phyloP scores from a whole-genome alignment of 345 rosid species.

The Alliaria petiolata region DNA sequence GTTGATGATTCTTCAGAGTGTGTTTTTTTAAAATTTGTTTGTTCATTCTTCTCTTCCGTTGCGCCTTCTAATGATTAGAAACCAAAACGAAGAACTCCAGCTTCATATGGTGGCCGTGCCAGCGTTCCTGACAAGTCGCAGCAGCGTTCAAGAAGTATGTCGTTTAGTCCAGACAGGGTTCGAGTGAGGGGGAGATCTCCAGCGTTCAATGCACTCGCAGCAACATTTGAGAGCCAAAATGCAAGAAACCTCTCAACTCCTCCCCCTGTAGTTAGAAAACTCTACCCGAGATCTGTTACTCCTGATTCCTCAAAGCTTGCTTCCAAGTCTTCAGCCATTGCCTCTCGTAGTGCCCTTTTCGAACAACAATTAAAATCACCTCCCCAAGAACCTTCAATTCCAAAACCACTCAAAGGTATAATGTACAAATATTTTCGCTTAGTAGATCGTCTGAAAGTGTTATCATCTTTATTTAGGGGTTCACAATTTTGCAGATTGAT shows the following conservation, averaged over 20 bases:
- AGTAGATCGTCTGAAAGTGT: not conserved
- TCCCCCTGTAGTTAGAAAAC: slow-evolving; percentile 56
- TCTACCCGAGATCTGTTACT: slow-evolving; percentile 85
- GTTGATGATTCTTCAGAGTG: not conserved
- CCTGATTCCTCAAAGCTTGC: slow-evolving; percentile 66
- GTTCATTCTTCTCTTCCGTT: not conserved
- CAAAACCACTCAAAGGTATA: slow-evolving; percentile 73
- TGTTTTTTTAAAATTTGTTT: not conserved
- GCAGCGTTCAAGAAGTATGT: slow-evolving; percentile 37
- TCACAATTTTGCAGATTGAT: too few relatives aligned
- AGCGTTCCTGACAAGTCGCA: slow-evolving; percentile 40
- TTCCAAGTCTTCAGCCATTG: slow-evolving; percentile 69
- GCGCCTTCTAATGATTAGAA: slow-evolving; percentile 44
- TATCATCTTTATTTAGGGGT: not conserved
- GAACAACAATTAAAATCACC: slow-evolving; percentile 62
- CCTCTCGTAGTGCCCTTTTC: slow-evolving; percentile 61
- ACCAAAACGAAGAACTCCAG: slow-evolving; percentile 82
- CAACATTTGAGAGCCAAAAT: slow-evolving; percentile 36
- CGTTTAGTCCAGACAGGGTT: slow-evolving; percentile 39
- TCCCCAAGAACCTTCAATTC: slow-evolving; percentile 62
- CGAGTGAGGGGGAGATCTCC: slow-evolving; percentile 38
- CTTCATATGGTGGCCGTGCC: slow-evolving; percentile 83
- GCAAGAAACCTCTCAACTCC: slow-evolving; percentile 40
- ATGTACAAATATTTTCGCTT: not conserved
- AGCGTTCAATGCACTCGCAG: slow-evolving; percentile 37